Percentiles rank a stretch among this genome's conserved stretches.
phyloP scores from a whole-genome alignment of 139 green algal species.

The Coelastrella sp. region DNA sequence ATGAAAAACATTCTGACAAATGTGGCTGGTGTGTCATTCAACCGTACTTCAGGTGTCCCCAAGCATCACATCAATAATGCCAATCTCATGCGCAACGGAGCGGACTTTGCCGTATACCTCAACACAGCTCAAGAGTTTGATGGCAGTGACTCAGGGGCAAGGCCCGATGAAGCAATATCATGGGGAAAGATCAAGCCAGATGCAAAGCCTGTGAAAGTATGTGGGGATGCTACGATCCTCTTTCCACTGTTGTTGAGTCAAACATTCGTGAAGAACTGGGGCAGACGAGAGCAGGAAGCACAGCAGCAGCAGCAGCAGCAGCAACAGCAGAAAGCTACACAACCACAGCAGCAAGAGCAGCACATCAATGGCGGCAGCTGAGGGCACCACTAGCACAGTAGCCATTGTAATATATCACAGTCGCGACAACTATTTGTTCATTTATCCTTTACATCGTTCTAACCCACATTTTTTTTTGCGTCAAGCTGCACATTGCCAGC shows the following conservation, averaged over 20 bases:
- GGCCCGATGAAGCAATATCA: constrained; percentile 95
- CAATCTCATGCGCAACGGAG: constrained; percentile 99
- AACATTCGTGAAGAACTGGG: constrained; percentile 91
- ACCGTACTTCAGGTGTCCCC: constrained; percentile 73
- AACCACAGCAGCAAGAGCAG: too few relatives aligned
- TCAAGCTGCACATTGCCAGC: too few relatives aligned
- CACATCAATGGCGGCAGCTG: too few relatives aligned
- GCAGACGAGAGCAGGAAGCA: constrained; percentile 23
- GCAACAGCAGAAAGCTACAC: too few relatives aligned
- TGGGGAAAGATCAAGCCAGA: constrained; percentile 98
- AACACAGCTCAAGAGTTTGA: constrained; percentile 98
- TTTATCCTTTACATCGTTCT: too few relatives aligned
- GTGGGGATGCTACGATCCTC: constrained; percentile 93
- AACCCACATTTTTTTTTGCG: too few relatives aligned
- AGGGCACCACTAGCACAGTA: too few relatives aligned
- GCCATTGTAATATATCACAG: too few relatives aligned
- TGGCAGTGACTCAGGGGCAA: constrained; percentile 91
- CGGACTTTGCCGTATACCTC: constrained; percentile 93
- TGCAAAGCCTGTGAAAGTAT: constrained; percentile 90
- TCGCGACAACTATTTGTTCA: too few relatives aligned
- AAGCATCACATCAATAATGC: constrained; percentile 99
- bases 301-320: constrained; percentile 11
- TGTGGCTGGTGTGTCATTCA: background rate
- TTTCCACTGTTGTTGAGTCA: constrained; percentile 96
- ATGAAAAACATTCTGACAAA: too few relatives aligned